Evolutionary conservation across 139 green algal species (phyloP).

Genomic region (Ettlia oleoabundans): DNA sequence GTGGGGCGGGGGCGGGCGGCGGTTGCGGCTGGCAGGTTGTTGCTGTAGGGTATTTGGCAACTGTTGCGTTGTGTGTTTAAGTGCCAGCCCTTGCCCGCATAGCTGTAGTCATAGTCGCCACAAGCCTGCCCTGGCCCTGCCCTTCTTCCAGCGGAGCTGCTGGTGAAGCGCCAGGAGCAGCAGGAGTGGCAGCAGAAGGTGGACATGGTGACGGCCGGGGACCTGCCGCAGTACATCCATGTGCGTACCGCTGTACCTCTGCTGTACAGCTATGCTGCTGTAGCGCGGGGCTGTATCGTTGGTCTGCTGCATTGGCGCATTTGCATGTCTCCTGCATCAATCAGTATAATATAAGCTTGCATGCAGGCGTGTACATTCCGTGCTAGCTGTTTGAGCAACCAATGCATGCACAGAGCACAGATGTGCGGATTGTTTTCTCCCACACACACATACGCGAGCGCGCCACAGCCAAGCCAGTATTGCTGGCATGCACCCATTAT

Average conservation of each 20-base stretch:
- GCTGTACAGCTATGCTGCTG: background rate
- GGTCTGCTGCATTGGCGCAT: background rate
- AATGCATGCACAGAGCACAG: too few species aligned
- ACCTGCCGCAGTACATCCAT: slow-evolving; percentile 44
- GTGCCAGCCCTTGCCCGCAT: background rate
- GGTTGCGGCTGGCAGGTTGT: background rate
- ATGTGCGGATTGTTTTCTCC: too few species aligned
- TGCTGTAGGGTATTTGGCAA: background rate
- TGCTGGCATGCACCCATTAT: too few species aligned
- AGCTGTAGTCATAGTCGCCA: background rate
- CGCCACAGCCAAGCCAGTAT: too few species aligned
- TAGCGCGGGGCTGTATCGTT: background rate
- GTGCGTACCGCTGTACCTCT: background rate
- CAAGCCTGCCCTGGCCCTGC: too few species aligned
- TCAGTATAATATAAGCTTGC: too few species aligned
- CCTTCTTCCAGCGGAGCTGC: slow-evolving; percentile 14
- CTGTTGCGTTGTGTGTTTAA: too few species aligned
- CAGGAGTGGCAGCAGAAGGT: slow-evolving; percentile 27
- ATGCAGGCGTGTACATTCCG: too few species aligned
- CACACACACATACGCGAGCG: too few species aligned
- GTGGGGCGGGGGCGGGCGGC: background rate
- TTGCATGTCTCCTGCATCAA: background rate
- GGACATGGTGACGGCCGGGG: background rate
- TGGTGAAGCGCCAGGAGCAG: slow-evolving; percentile 39
- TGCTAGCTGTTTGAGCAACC: too few species aligned